Base-by-base conservation (phyloP, 2,329 filamentous ascomycete genomes). In the Colletotrichum sp. region DNA sequence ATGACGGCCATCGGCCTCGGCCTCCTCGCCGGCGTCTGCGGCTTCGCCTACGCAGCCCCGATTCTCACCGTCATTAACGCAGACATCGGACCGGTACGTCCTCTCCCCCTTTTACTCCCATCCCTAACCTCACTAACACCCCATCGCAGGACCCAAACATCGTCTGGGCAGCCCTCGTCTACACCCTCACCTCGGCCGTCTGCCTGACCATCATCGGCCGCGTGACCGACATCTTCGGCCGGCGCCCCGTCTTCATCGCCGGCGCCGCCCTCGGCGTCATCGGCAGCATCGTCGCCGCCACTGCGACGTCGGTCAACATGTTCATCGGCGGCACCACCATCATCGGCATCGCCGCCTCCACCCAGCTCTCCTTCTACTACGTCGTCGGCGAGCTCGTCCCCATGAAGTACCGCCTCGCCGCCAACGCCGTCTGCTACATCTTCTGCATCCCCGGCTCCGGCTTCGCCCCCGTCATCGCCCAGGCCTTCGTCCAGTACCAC, bases 361-460 rank as follows among this genome's bases (percentile, higher is more conserved):
- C 81, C 3, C 85, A 86, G 77, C 79, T 86, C 27, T 83, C 82
- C 18, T 86, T 83, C 81, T 80, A 79, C 69, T 83, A 82, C 61
- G 81, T 84, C 34, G 79, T 85, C 71, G 81, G 79, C 16, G 85
- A 87, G 78, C 79, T 86, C 25, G 83, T 86, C 8, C 83, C 84
- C 13, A 85, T 84, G 78, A 83, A 83, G 77, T 77, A 81, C 30
- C 84, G 85, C 36, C 80, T 82, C 56, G 61, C 79, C 12, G 82
- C 81, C 30, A 82, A 82, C 66, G 79, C 81, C 12, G 79, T 80
- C 65, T 80, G 84, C 30, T 85, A 84, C 76, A 64, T 83, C 56
- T 80, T 81, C 34, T 81, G 80, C 16, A 79, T 83, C 70, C 82
- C 81, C n/a, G 78, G 79, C 64, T 80, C 79, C 16, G 80, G 78